These are phyloP conservation scores for Tympanopsis confertula DNA, from an alignment of 2,329 filamentous ascomycete genomes.

Conservation along the genomic window DNA sequence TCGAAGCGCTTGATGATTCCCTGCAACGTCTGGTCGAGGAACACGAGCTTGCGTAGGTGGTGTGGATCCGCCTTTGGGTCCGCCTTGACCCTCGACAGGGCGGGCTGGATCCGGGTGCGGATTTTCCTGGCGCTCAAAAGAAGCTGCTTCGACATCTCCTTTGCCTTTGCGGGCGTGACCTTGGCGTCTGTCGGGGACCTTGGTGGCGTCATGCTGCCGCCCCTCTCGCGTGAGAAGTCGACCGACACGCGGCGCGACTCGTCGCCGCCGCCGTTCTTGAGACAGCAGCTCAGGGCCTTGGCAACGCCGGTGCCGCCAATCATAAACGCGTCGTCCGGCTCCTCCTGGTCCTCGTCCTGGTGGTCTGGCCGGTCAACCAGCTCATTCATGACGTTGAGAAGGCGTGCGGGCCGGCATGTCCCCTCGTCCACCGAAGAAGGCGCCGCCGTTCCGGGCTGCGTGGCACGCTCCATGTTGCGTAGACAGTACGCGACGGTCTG, in stretches of 20 bases:
- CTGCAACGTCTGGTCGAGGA: conserved; percentile 78
- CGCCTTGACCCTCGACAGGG: conserved; percentile 61
- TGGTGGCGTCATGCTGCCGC: conserved; percentile 34
- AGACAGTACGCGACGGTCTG: conserved; percentile 92
- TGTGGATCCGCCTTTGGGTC: conserved; percentile 54
- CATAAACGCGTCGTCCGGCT: conserved; percentile 86
- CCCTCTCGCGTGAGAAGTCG: conserved; percentile 40
- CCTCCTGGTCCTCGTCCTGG: conserved; percentile 53
- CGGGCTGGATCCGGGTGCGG: conserved; percentile 68
- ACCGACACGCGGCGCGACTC: conserved; percentile 43
- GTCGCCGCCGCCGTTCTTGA: conserved; percentile 64
- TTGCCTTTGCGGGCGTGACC: conserved; percentile 51
- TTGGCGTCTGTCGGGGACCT: too few relatives aligned
- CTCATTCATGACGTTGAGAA: conserved; percentile 72
- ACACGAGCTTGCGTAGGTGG: conserved; percentile 71
- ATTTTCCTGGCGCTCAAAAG: conserved; percentile 84
- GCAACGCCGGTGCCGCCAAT: conserved; percentile 92
- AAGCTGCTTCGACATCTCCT: conserved; percentile 86
- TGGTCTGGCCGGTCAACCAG: conserved; percentile 31
- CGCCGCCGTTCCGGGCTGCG: conserved; percentile 20
- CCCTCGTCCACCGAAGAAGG: conserved; percentile 61
- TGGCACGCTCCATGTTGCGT: conserved; percentile 74
- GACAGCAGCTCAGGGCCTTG: conserved; percentile 80
- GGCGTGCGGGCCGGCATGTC: conserved; percentile 30
- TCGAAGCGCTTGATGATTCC: conserved; percentile 93